A percentile compares a stretch with the other conserved stretches of the same genome.
Conservation (phyloP, 164 flowering plant genomes). For the Akebia trifoliata region DNA sequence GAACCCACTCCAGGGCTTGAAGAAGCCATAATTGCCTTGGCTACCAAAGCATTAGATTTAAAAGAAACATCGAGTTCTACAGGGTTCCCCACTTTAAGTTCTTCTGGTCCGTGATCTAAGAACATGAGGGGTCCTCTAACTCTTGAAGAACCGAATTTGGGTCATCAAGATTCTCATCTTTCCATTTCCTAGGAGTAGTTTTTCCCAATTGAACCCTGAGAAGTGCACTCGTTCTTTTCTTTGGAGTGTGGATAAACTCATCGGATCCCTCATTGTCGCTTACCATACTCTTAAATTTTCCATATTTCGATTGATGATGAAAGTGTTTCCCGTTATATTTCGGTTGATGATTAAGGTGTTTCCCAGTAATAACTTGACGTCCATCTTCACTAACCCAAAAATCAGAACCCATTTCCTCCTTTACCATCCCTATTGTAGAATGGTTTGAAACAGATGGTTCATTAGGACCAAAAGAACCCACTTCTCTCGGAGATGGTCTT, state of each 20-base stretch:
- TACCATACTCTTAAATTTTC: constrained; percentile 13
- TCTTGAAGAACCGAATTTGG: constrained; percentile 21
- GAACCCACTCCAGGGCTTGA: constrained; percentile 23
- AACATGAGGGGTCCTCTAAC: constrained; percentile 25
- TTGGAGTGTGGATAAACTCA: constrained; percentile 23
- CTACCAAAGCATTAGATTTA: constrained; percentile 69
- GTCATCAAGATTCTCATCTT: constrained; percentile 23
- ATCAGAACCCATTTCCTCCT: constrained; percentile 3
- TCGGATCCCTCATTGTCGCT: constrained; percentile 21
- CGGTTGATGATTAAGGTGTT: neutral
- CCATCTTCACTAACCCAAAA: constrained; percentile 11
- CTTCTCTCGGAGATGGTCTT: too few relatives aligned
- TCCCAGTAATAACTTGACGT: constrained; percentile 10
- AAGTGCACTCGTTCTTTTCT: constrained; percentile 58
- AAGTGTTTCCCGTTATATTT: constrained; percentile 6
- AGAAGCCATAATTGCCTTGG: constrained; percentile 49
- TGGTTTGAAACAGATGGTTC: neutral
- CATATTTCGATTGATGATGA: neutral
- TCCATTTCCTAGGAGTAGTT: constrained; percentile 27
- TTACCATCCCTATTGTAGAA: constrained; percentile 15
- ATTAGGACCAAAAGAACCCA: neutral
- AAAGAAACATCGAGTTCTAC: constrained; percentile 80
- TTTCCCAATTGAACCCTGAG: constrained; percentile 48
- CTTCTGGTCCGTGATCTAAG: constrained; percentile 18
- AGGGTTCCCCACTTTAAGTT: constrained; percentile 43